Base-by-base conservation (phyloP, 192 early-diverging fungal genomes). In the Pilaira anomala region DNA sequence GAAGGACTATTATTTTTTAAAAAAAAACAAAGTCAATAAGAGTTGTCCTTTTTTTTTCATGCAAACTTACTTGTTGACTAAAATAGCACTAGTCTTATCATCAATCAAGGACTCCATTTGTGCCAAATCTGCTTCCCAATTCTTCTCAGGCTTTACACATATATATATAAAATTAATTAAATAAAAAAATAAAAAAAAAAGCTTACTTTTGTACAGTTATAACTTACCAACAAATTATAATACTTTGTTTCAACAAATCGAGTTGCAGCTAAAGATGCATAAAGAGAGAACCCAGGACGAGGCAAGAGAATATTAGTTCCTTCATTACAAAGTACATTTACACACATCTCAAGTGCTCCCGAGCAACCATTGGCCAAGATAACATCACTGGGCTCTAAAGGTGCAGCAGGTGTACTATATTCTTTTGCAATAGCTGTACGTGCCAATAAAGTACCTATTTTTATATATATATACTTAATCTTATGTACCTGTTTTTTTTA, bases 221-320 rank as follows among this genome's bases (percentile, higher is more conserved):
- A n/a, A 59, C 76, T 72, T 69, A 82, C 81, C 65, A 89, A 65
- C 33, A 94, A 79, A 69, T 91, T 84, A 74, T 95, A 95, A 64
- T 89, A 91, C 8, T 85, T 83, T 29, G 83, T 76, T 60, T 94
- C 88, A 51, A 95, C 76, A 29, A 85, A 88, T 72, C 86, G 89
- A 48, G 85, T 85, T 54, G 78, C 80, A 21, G 90, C 88, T 22
- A 93, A 61, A 12, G 88, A 92, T 67, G 88, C 87, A 78, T 95
- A 95, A 19, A 95, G 75, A 6, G 91, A 88, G 73, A 93, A 95
- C 19, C 92, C 91, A 16, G 93, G 93, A 21, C 83, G 73, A 30
- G 93, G 93, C 36, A 95, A 55, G 29, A 95, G 68, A 46, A 95
- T 95, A 78, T 92, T 95, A 54, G 92, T 85, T 0, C 91, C 90